A percentile compares a stretch with the other conserved stretches of the same genome.
These are phyloP conservation scores for Xylaria sp. DNA, from an alignment of 495 filamentous ascomycete genomes.

Conservation along the genomic window DNA sequence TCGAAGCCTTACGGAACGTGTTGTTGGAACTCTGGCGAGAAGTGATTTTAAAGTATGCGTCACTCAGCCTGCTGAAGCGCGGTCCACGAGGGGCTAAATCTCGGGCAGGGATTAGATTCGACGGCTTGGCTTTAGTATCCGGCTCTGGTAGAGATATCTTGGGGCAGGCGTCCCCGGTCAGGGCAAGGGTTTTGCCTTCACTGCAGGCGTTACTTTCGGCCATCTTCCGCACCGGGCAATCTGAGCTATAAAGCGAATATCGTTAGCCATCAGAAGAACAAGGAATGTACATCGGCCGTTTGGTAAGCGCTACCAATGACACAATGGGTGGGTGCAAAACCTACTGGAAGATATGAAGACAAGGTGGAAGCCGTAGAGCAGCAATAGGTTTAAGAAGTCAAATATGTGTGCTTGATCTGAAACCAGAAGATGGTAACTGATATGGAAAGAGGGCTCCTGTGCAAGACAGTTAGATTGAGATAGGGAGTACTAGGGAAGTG, in stretches of 20 bases:
- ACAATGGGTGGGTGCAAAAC: not conserved
- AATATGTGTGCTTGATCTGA: not conserved
- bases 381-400: not conserved
- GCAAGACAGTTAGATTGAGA: slow-evolving; percentile 1
- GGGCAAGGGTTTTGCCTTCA: slow-evolving; percentile 20
- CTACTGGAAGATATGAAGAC: not conserved
- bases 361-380: not conserved
- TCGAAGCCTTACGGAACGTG: not conserved
- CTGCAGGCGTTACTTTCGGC: not conserved
- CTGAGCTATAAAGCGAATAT: not conserved
- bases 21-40: not conserved
- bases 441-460: not conserved
- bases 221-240: not conserved
- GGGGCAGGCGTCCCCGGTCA: not conserved
- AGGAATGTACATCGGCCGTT: not conserved
- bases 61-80: slow-evolving; percentile 30
- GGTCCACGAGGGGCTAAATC: slow-evolving; percentile 23
- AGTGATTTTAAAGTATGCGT: slow-evolving; percentile 34
- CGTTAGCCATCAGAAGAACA: not conserved
- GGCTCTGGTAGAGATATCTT: not conserved
- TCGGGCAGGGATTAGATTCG: not conserved
- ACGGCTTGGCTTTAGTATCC: not conserved
- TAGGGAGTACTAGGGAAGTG: not conserved
- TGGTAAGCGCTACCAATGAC: not conserved
- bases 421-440: not conserved